phyloP scores from a whole-genome alignment of 176 grass and related monocot species.

The Musa itinerans region DNA sequence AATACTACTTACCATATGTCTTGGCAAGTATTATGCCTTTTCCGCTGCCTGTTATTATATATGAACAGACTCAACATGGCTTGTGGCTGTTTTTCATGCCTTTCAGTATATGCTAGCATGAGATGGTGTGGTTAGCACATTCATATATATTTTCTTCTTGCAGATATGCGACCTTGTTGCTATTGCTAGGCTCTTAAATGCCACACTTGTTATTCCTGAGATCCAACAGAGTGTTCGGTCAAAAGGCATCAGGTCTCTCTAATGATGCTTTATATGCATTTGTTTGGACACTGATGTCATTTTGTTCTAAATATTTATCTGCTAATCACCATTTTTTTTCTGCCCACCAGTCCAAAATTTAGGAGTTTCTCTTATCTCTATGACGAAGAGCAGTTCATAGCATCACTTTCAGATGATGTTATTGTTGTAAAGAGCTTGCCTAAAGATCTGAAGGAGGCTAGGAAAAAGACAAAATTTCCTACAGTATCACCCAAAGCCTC shows the following conservation, averaged over 20 bases:
- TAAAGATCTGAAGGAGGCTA: slow-evolving; percentile 75
- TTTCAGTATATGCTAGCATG: neutral
- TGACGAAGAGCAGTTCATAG: slow-evolving; percentile 82
- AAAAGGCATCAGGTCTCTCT: slow-evolving; percentile 73
- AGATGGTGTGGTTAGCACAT: too few species aligned
- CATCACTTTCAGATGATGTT: slow-evolving; percentile 63
- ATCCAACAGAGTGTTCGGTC: slow-evolving; percentile 83
- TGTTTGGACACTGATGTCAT: slow-evolving; percentile 11
- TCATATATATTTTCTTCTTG: slow-evolving; percentile 25
- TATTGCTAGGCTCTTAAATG: slow-evolving; percentile 88
- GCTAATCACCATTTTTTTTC: slow-evolving; percentile 13
- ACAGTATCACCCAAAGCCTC: slow-evolving; percentile 71
- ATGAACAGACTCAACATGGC: too few species aligned
- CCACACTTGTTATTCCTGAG: slow-evolving; percentile 92
- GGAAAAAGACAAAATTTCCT: slow-evolving; percentile 83
- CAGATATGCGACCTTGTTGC: slow-evolving; percentile 98
- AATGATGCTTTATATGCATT: slow-evolving; percentile 3
- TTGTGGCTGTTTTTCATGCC: neutral
- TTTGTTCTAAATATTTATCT: slow-evolving; percentile 11
- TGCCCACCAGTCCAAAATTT: slow-evolving; percentile 62
- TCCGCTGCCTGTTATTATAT: too few species aligned
- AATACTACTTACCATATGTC: neutral
- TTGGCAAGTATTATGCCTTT: neutral
- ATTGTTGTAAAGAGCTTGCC: slow-evolving; percentile 65
- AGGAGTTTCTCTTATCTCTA: slow-evolving; percentile 98